Evolutionary conservation across 306 rosid species (phyloP).

Genomic region (Elaeagnus macrophylla): DNA sequence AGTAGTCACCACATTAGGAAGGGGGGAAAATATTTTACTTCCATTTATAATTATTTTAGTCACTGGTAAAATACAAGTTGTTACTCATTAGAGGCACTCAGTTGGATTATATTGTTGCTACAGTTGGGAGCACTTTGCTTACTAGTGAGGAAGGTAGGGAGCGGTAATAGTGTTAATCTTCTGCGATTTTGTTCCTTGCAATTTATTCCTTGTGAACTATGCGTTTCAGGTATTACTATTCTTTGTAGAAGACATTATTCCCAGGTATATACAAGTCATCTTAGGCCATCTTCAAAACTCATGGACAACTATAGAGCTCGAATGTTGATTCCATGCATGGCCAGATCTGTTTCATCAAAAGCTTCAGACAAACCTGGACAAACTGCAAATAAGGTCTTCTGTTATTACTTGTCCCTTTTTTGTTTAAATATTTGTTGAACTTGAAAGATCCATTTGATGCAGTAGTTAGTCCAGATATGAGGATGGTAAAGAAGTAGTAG

Average conservation of each 20-base stretch:
- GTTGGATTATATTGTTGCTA: too few species aligned
- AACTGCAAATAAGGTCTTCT: conserved; percentile 31
- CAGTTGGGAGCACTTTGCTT: too few species aligned
- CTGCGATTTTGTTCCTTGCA: background rate
- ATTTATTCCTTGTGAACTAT: conserved; percentile 6
- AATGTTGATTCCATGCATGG: conserved; percentile 16
- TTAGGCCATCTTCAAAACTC: conserved; percentile 18
- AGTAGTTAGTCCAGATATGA: background rate
- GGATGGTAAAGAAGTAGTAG: too few species aligned
- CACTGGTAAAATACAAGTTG: too few species aligned
- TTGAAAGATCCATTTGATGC: background rate
- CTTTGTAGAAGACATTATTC: conserved; percentile 22
- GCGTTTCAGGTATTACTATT: conserved; percentile 23
- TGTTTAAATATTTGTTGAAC: too few species aligned
- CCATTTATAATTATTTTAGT: too few species aligned
- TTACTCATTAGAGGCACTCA: too few species aligned
- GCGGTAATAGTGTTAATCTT: too few species aligned
- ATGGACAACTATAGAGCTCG: conserved; percentile 26
- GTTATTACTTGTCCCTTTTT: too few species aligned
- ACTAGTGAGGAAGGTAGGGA: too few species aligned
- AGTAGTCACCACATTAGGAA: too few species aligned
- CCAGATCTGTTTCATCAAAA: conserved; percentile 46
- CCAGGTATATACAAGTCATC: conserved; percentile 9
- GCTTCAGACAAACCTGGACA: conserved; percentile 34
- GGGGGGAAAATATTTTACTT: too few species aligned